Base-by-base conservation (phyloP, 2,329 filamentous ascomycete genomes). In the Sclerotinia trifoliorum region DNA sequence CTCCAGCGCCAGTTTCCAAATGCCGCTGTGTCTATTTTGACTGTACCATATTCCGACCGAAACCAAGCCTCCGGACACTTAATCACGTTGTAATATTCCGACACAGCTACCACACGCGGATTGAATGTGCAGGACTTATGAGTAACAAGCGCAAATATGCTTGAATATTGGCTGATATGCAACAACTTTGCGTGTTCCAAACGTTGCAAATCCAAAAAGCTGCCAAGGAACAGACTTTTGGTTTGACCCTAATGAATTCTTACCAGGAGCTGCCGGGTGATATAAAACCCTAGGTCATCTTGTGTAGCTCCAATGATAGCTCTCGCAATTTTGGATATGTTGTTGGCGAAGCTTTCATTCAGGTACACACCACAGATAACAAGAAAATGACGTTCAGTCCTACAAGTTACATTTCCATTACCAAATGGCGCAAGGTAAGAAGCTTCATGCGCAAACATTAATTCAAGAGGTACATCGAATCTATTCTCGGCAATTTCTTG, bases 361-460 rank as follows among this genome's bases (percentile, higher is more conserved):
- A 35, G 6, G 32, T 62, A 17, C 21, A 17, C n/a, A 7, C 10
- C n/a, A 5, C 13, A 19, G 35, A 26, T 24, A 39, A 51, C 13
- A 17, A 15, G 44, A n/a, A 35, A 48, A 26, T 2, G 8, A 29
- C 26, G 10, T 46, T 32, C 44, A 62, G n/a, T 19, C 13, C 32
- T n/a, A 3, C 49, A 44, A 11, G 13, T 35, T 57, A 24, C 6
- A 42, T 26, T 57, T 61, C 55, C 55, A 26, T 46, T 57, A 3
- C 66, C n/a, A 68, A 24, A 13, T 49, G 51, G 24, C 60, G 61
- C 10, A 68, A 21, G 13, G 60, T 51, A 6, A 44, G 55, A 21
- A 65, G 32, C 19, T 57, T 65, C 66, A 68, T 68, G 54, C 66
- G 48, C 42, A 68, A 29, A 48, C 49, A 68, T 35, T 11, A 44